These are phyloP conservation scores for Talaromyces thailandensis DNA, from an alignment of 495 filamentous ascomycete species.

Conservation along the genomic window DNA sequence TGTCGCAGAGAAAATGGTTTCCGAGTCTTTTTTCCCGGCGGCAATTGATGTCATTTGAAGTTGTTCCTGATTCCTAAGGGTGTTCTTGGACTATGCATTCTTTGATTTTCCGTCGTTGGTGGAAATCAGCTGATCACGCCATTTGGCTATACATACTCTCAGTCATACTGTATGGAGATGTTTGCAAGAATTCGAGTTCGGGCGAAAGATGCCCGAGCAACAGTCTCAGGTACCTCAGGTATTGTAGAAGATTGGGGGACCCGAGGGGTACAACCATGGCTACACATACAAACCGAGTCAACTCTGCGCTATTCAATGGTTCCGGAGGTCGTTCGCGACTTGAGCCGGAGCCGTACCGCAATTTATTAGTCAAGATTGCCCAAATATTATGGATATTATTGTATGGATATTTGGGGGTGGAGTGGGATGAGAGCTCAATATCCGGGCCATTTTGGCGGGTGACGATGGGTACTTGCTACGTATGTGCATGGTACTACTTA, in stretches of 20 bases:
- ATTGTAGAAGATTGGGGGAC: neutral
- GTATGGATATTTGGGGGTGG: neutral
- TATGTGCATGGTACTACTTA: too few relatives aligned
- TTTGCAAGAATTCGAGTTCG: neutral
- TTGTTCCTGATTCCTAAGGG: too few relatives aligned
- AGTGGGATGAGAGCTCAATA: neutral
- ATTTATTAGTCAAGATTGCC: neutral
- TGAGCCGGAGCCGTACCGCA: neutral
- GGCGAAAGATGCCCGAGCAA: too few relatives aligned
- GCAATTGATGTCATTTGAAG: neutral
- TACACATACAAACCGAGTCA: neutral
- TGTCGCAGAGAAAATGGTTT: neutral
- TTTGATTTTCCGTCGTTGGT: neutral
- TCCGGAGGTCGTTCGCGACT: neutral
- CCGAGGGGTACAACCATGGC: neutral
- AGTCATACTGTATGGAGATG: neutral
- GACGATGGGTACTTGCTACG: too few relatives aligned
- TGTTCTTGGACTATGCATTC: neutral
- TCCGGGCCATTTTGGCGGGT: neutral
- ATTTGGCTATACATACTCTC: neutral
- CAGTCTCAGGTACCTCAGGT: too few relatives aligned
- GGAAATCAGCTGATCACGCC: neutral
- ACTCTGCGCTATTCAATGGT: neutral
- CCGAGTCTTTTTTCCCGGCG: slow-evolving; percentile 3
- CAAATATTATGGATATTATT: too few relatives aligned